Percentiles rank a stretch among this genome's conserved stretches.
These are phyloP conservation scores for Castanopsis chinensis DNA, from an alignment of 306 rosid species.

Conservation along the genomic window DNA sequence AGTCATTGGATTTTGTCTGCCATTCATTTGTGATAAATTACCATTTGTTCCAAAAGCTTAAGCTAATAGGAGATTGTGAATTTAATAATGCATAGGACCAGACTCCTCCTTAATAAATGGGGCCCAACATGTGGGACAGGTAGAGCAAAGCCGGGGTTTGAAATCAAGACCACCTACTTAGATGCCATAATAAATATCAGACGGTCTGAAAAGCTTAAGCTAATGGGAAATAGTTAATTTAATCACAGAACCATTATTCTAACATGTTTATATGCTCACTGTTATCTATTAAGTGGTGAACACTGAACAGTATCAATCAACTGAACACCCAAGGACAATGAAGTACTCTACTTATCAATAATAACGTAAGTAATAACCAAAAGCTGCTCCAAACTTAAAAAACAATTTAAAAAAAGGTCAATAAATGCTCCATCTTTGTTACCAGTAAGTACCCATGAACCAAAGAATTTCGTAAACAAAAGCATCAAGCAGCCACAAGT, in stretches of 20 bases:
- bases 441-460: conserved; percentile 72
- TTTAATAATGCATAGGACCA: no score
- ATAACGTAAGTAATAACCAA: neutral
- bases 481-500: conserved; percentile 74
- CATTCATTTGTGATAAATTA: conserved; percentile 16
- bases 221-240: no score
- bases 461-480: conserved; percentile 63
- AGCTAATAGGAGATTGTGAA: no score
- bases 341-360: neutral
- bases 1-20: conserved; percentile 29
- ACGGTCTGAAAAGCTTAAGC: no score
- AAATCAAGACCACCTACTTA: no score
- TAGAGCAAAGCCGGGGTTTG: no score
- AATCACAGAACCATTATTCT: no score
- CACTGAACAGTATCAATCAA: conserved; percentile 8
- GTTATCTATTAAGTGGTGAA: conserved; percentile 16
- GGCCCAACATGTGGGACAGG: no score
- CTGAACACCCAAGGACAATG: neutral
- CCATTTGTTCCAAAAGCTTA: neutral
- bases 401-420: no score
- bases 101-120: no score
- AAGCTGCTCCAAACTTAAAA: neutral
- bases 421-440: conserved; percentile 17
- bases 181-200: no score
- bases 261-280: conserved; percentile 8